A percentile compares a stretch with the other conserved stretches of the same genome.
These are phyloP conservation scores for Candida xiaguanensis DNA, from an alignment of 805 yeast species.

Conservation along the genomic window DNA sequence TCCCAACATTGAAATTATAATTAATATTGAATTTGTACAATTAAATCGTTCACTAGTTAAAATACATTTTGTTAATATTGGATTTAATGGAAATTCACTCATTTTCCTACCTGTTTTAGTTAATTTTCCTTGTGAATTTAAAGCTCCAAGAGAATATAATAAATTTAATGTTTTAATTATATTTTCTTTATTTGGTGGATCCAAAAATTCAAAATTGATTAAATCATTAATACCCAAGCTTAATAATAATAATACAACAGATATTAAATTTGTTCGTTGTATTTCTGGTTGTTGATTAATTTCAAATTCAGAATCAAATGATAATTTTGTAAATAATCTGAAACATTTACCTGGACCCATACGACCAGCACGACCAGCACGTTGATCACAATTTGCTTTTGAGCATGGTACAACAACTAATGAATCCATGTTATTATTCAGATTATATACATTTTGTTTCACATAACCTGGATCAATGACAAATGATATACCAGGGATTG, in stretches of 20 bases:
- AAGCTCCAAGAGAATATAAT: slow-evolving; percentile 82
- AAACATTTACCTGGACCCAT: slow-evolving; percentile 53
- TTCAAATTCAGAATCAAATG: slow-evolving; percentile 73
- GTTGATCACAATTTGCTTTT: slow-evolving; percentile 42
- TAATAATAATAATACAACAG: slow-evolving; percentile 70
- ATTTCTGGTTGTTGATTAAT: slow-evolving; percentile 88
- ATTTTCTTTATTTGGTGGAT: slow-evolving; percentile 74
- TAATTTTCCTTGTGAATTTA: slow-evolving; percentile 73
- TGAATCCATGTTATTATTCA: slow-evolving; percentile 43
- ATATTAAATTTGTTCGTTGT: slow-evolving; percentile 73
- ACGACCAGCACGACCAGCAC: slow-evolving; percentile 49
- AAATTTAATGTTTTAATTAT: slow-evolving; percentile 74
- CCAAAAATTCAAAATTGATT: slow-evolving; percentile 83
- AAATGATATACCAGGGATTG: slow-evolving; percentile 40
- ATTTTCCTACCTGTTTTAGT: slow-evolving; percentile 77
- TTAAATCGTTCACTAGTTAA: slow-evolving; percentile 56
- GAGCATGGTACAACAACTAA: slow-evolving; percentile 45
- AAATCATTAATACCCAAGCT: slow-evolving; percentile 85
- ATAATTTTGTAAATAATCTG: slow-evolving; percentile 79
- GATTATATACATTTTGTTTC: slow-evolving; percentile 40
- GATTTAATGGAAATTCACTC: slow-evolving; percentile 92
- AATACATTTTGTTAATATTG: slow-evolving; percentile 77
- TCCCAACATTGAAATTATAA: slow-evolving; percentile 79
- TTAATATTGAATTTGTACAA: slow-evolving; percentile 66
- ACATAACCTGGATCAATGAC: slow-evolving; percentile 46